A percentile compares a stretch with the other conserved stretches of the same genome.
Conservation (phyloP, 1,139 yeast species). For the Groenewaldozyma auringiensis region DNA sequence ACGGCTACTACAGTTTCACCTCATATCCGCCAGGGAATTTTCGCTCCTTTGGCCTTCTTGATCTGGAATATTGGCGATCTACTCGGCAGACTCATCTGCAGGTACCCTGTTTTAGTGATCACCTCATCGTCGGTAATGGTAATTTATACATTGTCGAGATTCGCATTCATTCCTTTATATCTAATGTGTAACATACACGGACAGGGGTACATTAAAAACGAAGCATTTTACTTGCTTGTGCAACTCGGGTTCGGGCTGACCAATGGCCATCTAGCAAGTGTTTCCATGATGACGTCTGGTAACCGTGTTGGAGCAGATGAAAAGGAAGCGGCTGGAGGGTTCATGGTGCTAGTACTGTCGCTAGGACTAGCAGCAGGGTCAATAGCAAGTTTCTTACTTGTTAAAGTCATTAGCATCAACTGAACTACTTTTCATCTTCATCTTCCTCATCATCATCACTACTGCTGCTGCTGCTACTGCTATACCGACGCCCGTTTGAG, state of each 20-base stretch:
- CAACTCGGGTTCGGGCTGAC: constrained; percentile 79
- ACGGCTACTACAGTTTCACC: constrained; percentile 64
- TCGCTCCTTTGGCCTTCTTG: constrained; percentile 69
- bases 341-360: constrained; percentile 69
- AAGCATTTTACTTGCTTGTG: constrained; percentile 54
- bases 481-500: constrained; percentile 10
- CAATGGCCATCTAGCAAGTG: constrained; percentile 78
- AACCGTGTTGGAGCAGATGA: constrained; percentile 51
- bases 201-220: constrained; percentile 44
- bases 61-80: constrained; percentile 90
- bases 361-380: constrained; percentile 74
- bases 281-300: constrained; percentile 76
- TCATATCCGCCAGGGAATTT: constrained; percentile 41
- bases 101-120: constrained; percentile 36
- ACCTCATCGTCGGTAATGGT: constrained; percentile 12
- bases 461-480: neutral
- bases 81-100: constrained; percentile 64
- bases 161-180: constrained; percentile 43
- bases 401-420: constrained; percentile 26
- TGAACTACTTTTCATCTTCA: neutral
- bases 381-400: constrained; percentile 60
- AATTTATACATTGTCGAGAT: constrained; percentile 28
- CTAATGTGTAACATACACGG: constrained; percentile 54
- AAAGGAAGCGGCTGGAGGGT: constrained; percentile 91
- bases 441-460: neutral